Evolutionary conservation across 495 filamentous ascomycete genomes (phyloP), one percentile per base, ranked within the genome.

Genomic region (Pseudoneurospora amorphoporcata): DNA sequence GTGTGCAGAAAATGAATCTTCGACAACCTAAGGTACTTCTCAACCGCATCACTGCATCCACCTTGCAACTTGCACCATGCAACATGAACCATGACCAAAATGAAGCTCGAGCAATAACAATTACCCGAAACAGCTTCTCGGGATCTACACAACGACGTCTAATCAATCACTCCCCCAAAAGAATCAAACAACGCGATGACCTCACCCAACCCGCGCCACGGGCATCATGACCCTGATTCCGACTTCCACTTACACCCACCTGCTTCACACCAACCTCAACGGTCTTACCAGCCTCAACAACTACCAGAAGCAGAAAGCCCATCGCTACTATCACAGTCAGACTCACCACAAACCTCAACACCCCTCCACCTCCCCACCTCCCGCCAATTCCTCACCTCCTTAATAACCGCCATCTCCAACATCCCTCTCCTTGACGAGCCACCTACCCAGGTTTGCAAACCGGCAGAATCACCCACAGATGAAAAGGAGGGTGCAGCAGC

Each of bases 301-400:
- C 32, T n/a, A 37, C 35, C 35, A 37, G 5, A 37, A 69, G n/a
- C 12, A 35, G 1, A 70, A 47, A 39, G 10, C 3, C 58, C 43
- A 73, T 70, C 32, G 35, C 68, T 70, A 32, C 65, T 6, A 45
- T 58, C n/a, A 47, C 37, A 61, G 17, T 29, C 74, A 39, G 41
- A n/a, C 7, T 40, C 32, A 76, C 19, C 23, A 74, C 32, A 69
- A 73, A 70, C 35, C 43, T 37, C 68, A 70, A 3, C 68, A 0
- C 5, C 43, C 10, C 37, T 65, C 10, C 19, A 70, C 35, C 77
- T 86, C 23, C 83, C 85, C 1, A 77, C 78, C 32, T 76, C 83
- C 4, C 80, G 84, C 39, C 37, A 77, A 19, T 75, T 87, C 68
- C 77, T 87, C 39, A 87, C 82, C 42, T 81, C 81, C 37, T 81